phyloP scores from a whole-genome alignment of 2,329 filamentous ascomycete species.

The Myriosclerotinia duriaeana region DNA sequence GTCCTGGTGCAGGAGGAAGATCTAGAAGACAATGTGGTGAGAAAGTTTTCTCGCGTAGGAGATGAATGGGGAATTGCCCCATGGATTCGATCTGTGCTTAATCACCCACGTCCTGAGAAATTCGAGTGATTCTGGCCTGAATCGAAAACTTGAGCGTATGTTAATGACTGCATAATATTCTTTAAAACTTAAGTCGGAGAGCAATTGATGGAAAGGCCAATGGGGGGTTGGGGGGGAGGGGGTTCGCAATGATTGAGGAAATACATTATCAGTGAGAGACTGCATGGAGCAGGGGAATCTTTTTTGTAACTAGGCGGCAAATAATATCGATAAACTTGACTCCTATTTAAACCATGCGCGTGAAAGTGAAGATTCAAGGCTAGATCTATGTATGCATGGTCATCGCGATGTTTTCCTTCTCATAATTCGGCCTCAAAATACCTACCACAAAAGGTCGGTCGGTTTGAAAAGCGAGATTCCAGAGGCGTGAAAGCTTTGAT shows the following conservation, averaged over 20 bases:
- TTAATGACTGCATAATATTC: neutral
- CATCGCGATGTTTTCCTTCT: neutral
- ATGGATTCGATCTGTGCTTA: conserved; percentile 4
- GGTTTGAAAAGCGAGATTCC: neutral
- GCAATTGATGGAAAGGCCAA: neutral
- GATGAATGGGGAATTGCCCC: conserved; percentile 3
- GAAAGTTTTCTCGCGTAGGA: neutral
- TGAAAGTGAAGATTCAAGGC: neutral
- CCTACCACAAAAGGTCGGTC: neutral
- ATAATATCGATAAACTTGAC: neutral
- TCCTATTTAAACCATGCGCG: no score
- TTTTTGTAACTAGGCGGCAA: neutral
- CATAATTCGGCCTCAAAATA: neutral
- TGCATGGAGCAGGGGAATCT: neutral
- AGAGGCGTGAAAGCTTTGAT: no score
- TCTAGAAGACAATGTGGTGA: neutral
- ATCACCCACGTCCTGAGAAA: neutral
- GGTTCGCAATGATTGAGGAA: neutral
- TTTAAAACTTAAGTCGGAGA: neutral
- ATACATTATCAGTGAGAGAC: neutral
- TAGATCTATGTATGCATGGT: neutral
- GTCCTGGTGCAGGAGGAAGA: neutral
- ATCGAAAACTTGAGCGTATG: no score
- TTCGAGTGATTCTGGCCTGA: neutral
- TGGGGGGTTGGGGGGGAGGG: no score